phyloP scores from a whole-genome alignment of 179 eudicot genomes.

The Pouteria campechiana region DNA sequence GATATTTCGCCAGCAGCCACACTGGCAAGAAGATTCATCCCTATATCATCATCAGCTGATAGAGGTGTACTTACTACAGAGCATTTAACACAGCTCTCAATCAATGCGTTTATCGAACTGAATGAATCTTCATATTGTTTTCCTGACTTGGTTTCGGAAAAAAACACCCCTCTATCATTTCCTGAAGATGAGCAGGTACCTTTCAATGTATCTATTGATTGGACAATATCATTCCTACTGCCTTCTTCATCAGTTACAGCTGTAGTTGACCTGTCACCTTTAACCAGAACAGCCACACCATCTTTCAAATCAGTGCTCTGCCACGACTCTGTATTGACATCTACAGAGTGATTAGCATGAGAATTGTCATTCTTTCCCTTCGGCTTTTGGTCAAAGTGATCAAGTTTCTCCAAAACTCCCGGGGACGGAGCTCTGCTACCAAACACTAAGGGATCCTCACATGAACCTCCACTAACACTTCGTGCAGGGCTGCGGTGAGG shows the following conservation, averaged over 20 bases:
- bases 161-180: too few species aligned
- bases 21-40: slow-evolving; percentile 44
- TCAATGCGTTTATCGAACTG: slow-evolving; percentile 28
- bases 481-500: too few species aligned
- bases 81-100: slow-evolving; percentile 30
- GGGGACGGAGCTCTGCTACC: slow-evolving; percentile 31
- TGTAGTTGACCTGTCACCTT: slow-evolving; percentile 9
- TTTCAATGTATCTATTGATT: slow-evolving; percentile 7
- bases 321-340: slow-evolving; percentile 22
- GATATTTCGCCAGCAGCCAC: slow-evolving; percentile 37
- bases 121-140: slow-evolving; percentile 22
- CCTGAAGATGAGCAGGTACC: slow-evolving; percentile 3
- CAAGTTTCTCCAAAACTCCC: slow-evolving; percentile 15
- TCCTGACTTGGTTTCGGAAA: slow-evolving; percentile 14
- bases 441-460: too few species aligned
- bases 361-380: slow-evolving; percentile 9
- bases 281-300: too few species aligned
- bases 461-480: too few species aligned
- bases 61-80: slow-evolving; percentile 20
- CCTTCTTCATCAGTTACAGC: slow-evolving; percentile 2
- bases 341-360: slow-evolving; percentile 9
- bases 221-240: slow-evolving; percentile 1
- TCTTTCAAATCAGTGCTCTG: too few species aligned
- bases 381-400: slow-evolving; percentile 9
- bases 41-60: slow-evolving; percentile 28